Conservation (phyloP, 139 green algal genomes). For the Limnomonas spitsbergensis region DNA sequence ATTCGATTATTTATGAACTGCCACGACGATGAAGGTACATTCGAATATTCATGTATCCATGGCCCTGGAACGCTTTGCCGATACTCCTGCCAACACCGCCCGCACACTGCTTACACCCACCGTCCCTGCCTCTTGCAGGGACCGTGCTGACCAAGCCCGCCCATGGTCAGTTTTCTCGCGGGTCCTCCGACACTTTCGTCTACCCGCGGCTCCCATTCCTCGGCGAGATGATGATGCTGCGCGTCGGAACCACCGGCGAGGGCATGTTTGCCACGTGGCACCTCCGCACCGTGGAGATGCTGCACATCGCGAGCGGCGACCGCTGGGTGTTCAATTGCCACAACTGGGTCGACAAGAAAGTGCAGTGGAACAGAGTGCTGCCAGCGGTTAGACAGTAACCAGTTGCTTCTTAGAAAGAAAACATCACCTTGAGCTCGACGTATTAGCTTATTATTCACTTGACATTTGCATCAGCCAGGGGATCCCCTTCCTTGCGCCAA, state of each 20-base stretch:
- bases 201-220: slow-evolving; percentile 58
- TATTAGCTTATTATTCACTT: too few species aligned
- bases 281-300: slow-evolving; percentile 53
- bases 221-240: slow-evolving; percentile 46
- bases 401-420: too few species aligned
- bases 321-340: slow-evolving; percentile 59
- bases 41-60: too few species aligned
- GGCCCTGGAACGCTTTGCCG: too few species aligned
- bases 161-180: slow-evolving; percentile 42
- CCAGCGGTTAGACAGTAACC: not conserved
- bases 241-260: slow-evolving; percentile 54
- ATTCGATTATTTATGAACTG: too few species aligned
- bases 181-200: slow-evolving; percentile 50
- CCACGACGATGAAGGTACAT: too few species aligned
- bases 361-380: slow-evolving; percentile 48
- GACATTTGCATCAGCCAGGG: too few species aligned
- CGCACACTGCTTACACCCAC: too few species aligned
- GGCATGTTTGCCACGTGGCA: slow-evolving; percentile 67
- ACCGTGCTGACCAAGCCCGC: slow-evolving; percentile 27
- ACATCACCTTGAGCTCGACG: too few species aligned
- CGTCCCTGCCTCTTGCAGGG: slow-evolving; percentile 26
- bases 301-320: slow-evolving; percentile 45
- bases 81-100: too few species aligned
- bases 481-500: too few species aligned
- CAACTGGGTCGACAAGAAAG: slow-evolving; percentile 56